Base-by-base conservation (phyloP, 495 filamentous ascomycete genomes). In the Penicillium fimorum region DNA sequence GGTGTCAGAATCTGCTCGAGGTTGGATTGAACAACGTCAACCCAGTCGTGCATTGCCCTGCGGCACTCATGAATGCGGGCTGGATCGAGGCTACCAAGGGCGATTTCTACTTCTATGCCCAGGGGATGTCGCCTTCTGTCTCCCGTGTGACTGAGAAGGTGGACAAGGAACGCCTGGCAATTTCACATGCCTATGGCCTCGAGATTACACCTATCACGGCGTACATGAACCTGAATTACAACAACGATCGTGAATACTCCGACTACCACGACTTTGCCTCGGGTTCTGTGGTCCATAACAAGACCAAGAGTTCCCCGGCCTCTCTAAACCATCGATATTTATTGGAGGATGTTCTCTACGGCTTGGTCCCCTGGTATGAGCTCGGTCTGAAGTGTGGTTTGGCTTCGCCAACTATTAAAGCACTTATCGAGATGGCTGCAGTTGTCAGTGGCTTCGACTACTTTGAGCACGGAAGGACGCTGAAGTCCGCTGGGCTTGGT, bases 401-500 rank as follows among this genome's bases (percentile, higher is more conserved):
- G 49, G 8, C 59, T n/a, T 62, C 59, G 27, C 59, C 59, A 9
- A 62, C 55, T 6, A 62, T 62, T 24, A 43, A 44, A 11, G 50
- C 59, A 1, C 54, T 62, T n/a, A 62, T 62, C 24, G 55, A 62
- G 44, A 49, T 62, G 59, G 59, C 59, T 2, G 53, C 55, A 3
- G 55, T 58, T 22, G 54, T 62, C 12, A 57, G 59, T 24, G 59
- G 59, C 9, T 57, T 94, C 92, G 37, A 95, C 79, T 67, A 93
- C 89, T 64, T 95, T 88, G 84, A 93, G 86, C 50, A 94, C 78
- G 64, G 93, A 86, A n/a, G 91, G 88, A 9, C 89, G 87, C 70
- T 95, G 87, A 47, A 91, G 72, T 10, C 91, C 87, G 30, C 90
- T 87, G 56, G 87, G 78, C 65, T 86, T 75, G 42, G 78, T 74